A percentile compares a stretch with the other conserved stretches of the same genome.
phyloP scores from a whole-genome alignment of 139 green algal species.

The Pseudopediastrum boryanum region DNA sequence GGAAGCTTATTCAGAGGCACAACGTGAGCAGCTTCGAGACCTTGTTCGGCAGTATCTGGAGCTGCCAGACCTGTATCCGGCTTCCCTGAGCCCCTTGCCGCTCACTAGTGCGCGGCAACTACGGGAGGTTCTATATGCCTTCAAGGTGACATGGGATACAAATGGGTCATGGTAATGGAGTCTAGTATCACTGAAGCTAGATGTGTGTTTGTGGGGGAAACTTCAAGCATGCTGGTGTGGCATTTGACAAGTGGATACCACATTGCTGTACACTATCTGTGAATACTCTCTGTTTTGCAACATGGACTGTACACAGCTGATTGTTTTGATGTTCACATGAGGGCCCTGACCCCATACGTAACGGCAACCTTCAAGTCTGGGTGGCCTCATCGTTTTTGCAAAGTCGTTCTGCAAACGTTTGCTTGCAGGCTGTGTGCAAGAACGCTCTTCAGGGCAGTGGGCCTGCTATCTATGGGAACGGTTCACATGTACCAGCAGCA shows the following conservation, averaged over 20 bases:
- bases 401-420: not conserved
- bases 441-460: conserved; percentile 4
- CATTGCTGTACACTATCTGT: not conserved
- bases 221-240: too few relatives aligned
- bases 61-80: conserved; percentile 21
- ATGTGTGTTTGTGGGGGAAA: too few relatives aligned
- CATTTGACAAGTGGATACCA: not conserved
- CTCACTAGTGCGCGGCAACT: conserved; percentile 50
- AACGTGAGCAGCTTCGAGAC: conserved; percentile 32
- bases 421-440: not conserved
- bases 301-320: not conserved
- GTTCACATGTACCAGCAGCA: not conserved
- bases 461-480: not conserved
- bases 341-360: not conserved
- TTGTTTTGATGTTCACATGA: not conserved
- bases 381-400: not conserved
- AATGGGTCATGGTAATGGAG: not conserved
- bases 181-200: not conserved
- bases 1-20: conserved; percentile 39
- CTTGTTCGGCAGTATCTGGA: conserved; percentile 40
- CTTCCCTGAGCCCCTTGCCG: conserved; percentile 35
- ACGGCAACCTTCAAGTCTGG: not conserved
- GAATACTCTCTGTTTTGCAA: not conserved
- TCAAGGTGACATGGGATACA: conserved; percentile 21
- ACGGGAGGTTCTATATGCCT: conserved; percentile 44